Conservation (phyloP, 805 yeast species). For the Citeromyces matritensis region DNA sequence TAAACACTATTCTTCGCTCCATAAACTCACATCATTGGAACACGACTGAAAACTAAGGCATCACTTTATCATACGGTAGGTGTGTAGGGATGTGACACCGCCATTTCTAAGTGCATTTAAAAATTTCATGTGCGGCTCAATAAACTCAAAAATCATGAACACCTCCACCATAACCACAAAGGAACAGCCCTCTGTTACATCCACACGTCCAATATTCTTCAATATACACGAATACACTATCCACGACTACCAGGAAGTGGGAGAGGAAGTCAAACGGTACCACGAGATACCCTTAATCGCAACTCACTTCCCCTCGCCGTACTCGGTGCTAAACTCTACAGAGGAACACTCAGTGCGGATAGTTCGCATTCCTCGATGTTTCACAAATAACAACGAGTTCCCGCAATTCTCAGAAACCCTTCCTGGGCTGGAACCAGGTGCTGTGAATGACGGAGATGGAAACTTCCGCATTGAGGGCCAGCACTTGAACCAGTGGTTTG, state of each 20-base stretch:
- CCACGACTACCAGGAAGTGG: conserved; percentile 13
- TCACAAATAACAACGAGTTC: too few species aligned
- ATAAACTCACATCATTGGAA: too few species aligned
- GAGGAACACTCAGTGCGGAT: conserved; percentile 28
- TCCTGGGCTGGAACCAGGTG: conserved; percentile 58
- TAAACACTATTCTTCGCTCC: too few species aligned
- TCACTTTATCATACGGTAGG: too few species aligned
- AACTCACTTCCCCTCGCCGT: conserved; percentile 55
- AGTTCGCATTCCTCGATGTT: conserved; percentile 37
- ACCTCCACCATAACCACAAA: too few species aligned
- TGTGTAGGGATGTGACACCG: too few species aligned
- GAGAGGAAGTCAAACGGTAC: conserved; percentile 9
- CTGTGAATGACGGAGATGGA: conserved; percentile 14
- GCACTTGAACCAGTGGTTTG: conserved; percentile 28
- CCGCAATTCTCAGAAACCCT: conserved; percentile 40
- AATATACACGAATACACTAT: conserved; percentile 52
- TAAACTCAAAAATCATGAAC: too few species aligned
- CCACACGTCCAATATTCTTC: conserved; percentile 25
- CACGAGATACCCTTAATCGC: conserved; percentile 25
- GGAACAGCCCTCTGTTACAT: too few species aligned
- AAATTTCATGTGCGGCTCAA: too few species aligned
- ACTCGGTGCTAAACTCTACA: conserved; percentile 17
- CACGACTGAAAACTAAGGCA: too few species aligned
- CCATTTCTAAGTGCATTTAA: too few species aligned
- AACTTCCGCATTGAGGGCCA: conserved; percentile 17